These are phyloP conservation scores for Dothistroma septosporum DNA, from an alignment of 2,329 filamentous ascomycete species.

Conservation along the genomic window DNA sequence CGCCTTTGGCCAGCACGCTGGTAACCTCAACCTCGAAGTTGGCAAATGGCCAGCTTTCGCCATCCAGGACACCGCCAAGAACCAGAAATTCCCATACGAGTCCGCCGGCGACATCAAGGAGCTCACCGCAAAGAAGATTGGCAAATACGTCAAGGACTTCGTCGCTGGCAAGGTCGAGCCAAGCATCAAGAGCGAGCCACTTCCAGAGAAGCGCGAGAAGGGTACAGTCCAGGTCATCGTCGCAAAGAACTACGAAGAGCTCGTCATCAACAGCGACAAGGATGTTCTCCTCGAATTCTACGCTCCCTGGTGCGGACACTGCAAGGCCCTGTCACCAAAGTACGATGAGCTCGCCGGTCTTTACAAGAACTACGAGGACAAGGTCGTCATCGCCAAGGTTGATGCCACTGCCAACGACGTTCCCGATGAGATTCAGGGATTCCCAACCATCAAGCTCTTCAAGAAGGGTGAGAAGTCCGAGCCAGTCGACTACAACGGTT, in stretches of 20 bases:
- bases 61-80: slow-evolving; percentile 92
- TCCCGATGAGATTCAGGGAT: slow-evolving; percentile 92
- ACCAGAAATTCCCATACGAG: slow-evolving; percentile 87
- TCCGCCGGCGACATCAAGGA: slow-evolving; percentile 67
- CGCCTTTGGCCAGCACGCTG: slow-evolving; percentile 87
- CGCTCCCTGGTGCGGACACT: slow-evolving; percentile 76
- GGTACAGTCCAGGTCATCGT: slow-evolving; percentile 84
- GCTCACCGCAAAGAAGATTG: slow-evolving; percentile 69
- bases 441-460: slow-evolving; percentile 99
- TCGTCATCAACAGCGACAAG: slow-evolving; percentile 91
- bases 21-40: slow-evolving; percentile 93
- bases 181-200: slow-evolving; percentile 96
- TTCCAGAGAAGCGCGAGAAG: slow-evolving; percentile 82
- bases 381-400: slow-evolving; percentile 75
- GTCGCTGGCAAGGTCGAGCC: slow-evolving; percentile 82
- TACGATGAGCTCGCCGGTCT: slow-evolving; percentile 61
- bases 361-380: slow-evolving; percentile 45
- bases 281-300: slow-evolving; percentile 98
- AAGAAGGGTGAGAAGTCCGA: slow-evolving; percentile 80
- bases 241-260: slow-evolving; percentile 85
- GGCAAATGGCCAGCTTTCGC: slow-evolving; percentile 96
- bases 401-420: slow-evolving; percentile 96
- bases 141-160: slow-evolving; percentile 81
- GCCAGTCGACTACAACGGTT: slow-evolving; percentile 81
- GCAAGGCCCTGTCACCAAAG: slow-evolving; percentile 65